Evolutionary conservation across 768 basidiomycete genomes (phyloP), one percentile per base, ranked within the genome.

Genomic region (Boletus rex-veris): DNA sequence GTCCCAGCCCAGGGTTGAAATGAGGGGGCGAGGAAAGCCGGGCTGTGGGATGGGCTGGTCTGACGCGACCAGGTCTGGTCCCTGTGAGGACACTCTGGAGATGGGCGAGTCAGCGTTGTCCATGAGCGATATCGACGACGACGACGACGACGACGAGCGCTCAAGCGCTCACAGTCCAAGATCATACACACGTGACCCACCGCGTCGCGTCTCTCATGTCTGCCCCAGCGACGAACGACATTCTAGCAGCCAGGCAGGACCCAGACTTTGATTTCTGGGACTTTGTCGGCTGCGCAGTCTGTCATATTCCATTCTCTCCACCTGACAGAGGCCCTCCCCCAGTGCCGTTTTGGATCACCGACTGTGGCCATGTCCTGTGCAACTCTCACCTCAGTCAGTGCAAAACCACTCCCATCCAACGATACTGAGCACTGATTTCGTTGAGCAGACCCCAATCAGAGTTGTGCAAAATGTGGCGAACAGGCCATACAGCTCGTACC

Each of bases 321-420:
- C 68, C 67, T n/a, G 76, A 78, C 36, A 72, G 75, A 39, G 80
- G 77, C 0, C 71, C 73, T 1, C 77, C 84, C 10, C 74, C 79
- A 3, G 71, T 88, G 26, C 91, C 91, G 0, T 93, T 92, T 67
- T 93, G 91, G 91, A 75, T 92, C 55, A 91, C 91, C 2, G 89
- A 92, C 67, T 93, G 91, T 61, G 89, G 89, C 0, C 91, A 93
- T 75, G 80, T 92, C 52, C 60, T 92, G 26, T 93, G 91, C 77
- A 92, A 93, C 64, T 78, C 80, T 37, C 91, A 93, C 71, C 82
- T 93, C 66, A 88, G 91, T 92, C 64, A 66, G 77, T 61, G 26
- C 42, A 19, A n/a, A 2, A 4, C 1, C 31, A 24, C 24, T 24
- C 24, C 48, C 51, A 19, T 28, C 19, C 16, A 2, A 15, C 2